phyloP scores from a whole-genome alignment of 1,284 basidiomycete species.

The Ceratobasidium sp. region DNA sequence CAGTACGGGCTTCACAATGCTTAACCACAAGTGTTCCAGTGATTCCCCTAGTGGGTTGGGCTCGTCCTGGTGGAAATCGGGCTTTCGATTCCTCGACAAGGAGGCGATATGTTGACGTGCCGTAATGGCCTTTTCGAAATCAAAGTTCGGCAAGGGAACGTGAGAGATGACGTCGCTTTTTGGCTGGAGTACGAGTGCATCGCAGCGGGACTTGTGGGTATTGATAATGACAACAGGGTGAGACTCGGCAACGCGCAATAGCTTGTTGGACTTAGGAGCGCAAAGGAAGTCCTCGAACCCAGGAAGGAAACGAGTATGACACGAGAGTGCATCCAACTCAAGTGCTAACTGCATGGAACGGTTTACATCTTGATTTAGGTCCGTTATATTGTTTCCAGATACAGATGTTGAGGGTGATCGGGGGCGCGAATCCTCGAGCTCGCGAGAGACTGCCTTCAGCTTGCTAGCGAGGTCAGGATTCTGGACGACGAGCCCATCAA shows the following conservation, averaged over 20 bases:
- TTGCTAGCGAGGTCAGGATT: neutral
- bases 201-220: constrained; percentile 15
- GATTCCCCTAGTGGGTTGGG: neutral
- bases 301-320: constrained; percentile 23
- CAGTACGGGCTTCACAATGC: no score
- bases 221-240: constrained; percentile 40
- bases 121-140: no score
- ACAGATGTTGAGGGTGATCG: no score
- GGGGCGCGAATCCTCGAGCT: neutral
- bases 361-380: neutral
- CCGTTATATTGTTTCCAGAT: no score
- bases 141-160: constrained; percentile 20
- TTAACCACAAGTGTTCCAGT: no score
- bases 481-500: neutral
- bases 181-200: constrained; percentile 28
- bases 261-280: neutral
- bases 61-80: no score
- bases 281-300: constrained; percentile 37
- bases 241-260: constrained; percentile 5
- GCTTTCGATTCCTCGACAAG: no score
- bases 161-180: constrained; percentile 2
- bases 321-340: no score
- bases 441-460: neutral
- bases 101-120: neutral
- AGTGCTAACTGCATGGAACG: neutral